phyloP scores from a whole-genome alignment of 2,329 filamentous ascomycete genomes.

The Calonectria naviculata region DNA sequence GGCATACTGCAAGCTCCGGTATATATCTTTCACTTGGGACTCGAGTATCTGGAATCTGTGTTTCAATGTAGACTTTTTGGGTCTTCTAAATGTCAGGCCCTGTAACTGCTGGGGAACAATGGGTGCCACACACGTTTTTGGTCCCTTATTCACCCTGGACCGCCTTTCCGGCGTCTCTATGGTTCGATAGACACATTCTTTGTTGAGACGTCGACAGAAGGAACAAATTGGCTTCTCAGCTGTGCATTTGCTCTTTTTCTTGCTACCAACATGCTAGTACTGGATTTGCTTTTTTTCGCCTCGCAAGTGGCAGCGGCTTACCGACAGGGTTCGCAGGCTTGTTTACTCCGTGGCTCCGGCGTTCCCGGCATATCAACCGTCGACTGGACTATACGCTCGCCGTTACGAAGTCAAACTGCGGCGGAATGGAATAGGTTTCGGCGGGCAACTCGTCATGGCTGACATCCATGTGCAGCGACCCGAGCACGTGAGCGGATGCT shows the following conservation, averaged over 20 bases:
- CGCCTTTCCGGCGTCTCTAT: not conserved
- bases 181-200: not conserved
- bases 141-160: not conserved
- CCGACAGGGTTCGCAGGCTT: not conserved
- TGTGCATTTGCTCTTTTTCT: conserved; percentile 5
- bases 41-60: not conserved
- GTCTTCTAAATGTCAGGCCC: not conserved
- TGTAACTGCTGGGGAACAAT: no score
- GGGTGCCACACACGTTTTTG: not conserved
- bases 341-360: not conserved
- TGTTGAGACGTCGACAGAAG: not conserved
- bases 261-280: not conserved
- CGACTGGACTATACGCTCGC: not conserved
- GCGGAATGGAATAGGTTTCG: not conserved
- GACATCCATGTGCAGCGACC: not conserved
- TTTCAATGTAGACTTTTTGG: not conserved
- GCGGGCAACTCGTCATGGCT: not conserved
- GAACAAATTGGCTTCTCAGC: not conserved
- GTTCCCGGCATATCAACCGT: not conserved
- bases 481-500: not conserved
- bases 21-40: not conserved
- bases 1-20: not conserved
- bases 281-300: not conserved
- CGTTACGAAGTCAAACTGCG: not conserved
- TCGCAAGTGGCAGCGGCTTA: not conserved